Conservation (phyloP, 495 filamentous ascomycete species). For the Aspergillus funiculosus region DNA sequence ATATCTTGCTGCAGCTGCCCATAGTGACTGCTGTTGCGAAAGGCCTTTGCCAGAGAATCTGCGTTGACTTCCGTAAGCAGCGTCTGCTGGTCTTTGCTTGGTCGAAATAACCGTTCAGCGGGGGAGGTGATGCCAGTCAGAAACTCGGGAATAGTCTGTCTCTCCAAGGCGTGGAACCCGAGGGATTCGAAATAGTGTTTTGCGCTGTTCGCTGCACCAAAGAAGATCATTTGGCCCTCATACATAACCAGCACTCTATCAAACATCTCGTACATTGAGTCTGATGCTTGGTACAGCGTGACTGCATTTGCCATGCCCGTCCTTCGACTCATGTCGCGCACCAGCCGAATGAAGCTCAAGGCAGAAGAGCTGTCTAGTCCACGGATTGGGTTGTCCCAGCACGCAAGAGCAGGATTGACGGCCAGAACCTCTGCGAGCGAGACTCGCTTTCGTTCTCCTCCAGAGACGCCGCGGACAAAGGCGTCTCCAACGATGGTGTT, state of each 20-base stretch:
- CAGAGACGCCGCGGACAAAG: constrained; percentile 4
- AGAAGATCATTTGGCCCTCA: constrained; percentile 10
- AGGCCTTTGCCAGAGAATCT: too few relatives aligned
- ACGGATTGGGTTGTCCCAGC: constrained; percentile 8
- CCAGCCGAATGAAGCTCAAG: not conserved
- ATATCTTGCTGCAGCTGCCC: too few relatives aligned
- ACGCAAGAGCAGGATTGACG: not conserved
- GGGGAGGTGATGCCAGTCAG: too few relatives aligned
- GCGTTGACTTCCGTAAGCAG: too few relatives aligned
- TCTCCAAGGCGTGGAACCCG: too few relatives aligned
- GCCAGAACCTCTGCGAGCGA: constrained; percentile 3
- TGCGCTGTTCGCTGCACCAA: not conserved
- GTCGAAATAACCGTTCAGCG: too few relatives aligned
- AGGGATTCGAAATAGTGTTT: constrained; percentile 1
- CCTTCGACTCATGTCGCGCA: not conserved
- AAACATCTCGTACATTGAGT: constrained; percentile 8
- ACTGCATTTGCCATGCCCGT: not conserved
- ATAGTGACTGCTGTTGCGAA: too few relatives aligned
- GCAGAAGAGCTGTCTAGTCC: not conserved
- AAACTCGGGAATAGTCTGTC: too few relatives aligned
- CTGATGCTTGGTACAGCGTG: constrained; percentile 1
- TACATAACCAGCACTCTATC: constrained; percentile 7
- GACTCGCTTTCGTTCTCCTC: constrained; percentile 9
- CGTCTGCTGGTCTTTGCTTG: too few relatives aligned
- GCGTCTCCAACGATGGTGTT: constrained; percentile 10